These are phyloP conservation scores for Cyclospora cayetanensis DNA, from an alignment of 169 alveolate genomes.

Conservation along the genomic window DNA sequence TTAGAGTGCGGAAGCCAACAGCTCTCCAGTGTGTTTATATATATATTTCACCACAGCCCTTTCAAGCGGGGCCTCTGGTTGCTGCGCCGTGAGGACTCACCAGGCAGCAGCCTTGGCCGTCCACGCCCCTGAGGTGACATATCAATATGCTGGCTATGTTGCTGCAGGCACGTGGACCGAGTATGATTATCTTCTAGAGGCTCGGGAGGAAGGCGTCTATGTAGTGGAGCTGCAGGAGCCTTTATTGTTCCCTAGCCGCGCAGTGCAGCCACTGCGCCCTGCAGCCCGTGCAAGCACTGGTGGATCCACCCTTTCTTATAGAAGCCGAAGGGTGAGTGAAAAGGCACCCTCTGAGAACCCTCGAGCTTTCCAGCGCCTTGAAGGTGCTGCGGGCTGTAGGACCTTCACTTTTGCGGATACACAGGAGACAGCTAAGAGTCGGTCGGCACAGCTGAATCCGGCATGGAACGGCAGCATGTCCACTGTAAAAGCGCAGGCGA, in stretches of 20 bases:
- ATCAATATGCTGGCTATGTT: too few relatives aligned
- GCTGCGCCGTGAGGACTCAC: too few relatives aligned
- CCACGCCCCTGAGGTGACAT: too few relatives aligned
- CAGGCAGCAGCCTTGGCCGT: too few relatives aligned
- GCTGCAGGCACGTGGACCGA: constrained; percentile 44
- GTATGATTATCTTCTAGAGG: background rate
- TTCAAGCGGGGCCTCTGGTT: too few relatives aligned
- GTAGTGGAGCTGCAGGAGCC: constrained; percentile 14
- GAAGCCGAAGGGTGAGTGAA: background rate
- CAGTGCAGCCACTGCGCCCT: background rate
- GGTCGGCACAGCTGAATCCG: background rate
- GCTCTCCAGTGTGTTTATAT: too few relatives aligned
- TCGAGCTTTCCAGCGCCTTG: background rate
- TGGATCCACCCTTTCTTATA: background rate
- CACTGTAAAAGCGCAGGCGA: background rate
- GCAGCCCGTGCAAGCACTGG: background rate
- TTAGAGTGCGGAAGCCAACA: too few relatives aligned
- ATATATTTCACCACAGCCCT: too few relatives aligned
- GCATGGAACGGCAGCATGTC: background rate
- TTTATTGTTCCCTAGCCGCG: background rate
- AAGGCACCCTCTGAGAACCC: background rate
- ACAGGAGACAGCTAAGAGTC: background rate
- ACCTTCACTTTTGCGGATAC: background rate
- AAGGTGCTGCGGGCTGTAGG: background rate
- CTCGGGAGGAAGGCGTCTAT: constrained; percentile 3